Evolutionary conservation across 1,284 basidiomycete genomes (phyloP).

Genomic region (Golubevia pallescens): DNA sequence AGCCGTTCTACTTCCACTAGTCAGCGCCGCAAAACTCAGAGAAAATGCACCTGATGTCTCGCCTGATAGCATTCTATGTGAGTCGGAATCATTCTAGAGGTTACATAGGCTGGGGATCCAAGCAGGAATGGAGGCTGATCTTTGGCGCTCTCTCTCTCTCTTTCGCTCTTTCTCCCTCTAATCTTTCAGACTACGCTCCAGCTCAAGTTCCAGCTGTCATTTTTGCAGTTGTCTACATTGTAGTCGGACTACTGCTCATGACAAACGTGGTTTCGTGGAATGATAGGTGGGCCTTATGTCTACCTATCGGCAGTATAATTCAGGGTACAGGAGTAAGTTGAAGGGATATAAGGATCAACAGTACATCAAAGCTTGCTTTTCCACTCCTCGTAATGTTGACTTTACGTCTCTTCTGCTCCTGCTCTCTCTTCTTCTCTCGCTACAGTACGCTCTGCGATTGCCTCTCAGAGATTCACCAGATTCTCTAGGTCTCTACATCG

Average conservation of each 20-base stretch:
- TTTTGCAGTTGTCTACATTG: neutral
- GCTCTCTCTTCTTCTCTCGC: neutral
- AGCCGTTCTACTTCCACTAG: too few species aligned
- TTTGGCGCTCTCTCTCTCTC: neutral
- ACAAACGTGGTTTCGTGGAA: neutral
- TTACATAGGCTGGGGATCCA: too few species aligned
- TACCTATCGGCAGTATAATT: neutral
- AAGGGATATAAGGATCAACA: neutral
- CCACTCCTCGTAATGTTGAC: neutral
- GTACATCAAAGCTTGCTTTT: too few species aligned
- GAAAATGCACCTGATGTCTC: too few species aligned
- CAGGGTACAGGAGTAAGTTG: neutral
- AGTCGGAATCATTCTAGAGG: too few species aligned
- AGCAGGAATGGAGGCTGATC: neutral
- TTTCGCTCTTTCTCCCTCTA: too few species aligned
- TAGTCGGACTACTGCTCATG: neutral
- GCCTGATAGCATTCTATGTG: too few species aligned
- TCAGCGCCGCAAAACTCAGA: too few species aligned
- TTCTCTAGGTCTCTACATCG: neutral
- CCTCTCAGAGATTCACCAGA: neutral
- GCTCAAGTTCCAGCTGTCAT: neutral
- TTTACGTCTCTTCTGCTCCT: neutral
- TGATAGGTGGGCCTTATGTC: neutral
- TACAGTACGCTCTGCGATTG: neutral
- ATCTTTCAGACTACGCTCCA: neutral